A percentile compares a stretch with the other conserved stretches of the same genome.
These are phyloP conservation scores for Penicillium lagena DNA, from an alignment of 495 filamentous ascomycete species.

Conservation along the genomic window DNA sequence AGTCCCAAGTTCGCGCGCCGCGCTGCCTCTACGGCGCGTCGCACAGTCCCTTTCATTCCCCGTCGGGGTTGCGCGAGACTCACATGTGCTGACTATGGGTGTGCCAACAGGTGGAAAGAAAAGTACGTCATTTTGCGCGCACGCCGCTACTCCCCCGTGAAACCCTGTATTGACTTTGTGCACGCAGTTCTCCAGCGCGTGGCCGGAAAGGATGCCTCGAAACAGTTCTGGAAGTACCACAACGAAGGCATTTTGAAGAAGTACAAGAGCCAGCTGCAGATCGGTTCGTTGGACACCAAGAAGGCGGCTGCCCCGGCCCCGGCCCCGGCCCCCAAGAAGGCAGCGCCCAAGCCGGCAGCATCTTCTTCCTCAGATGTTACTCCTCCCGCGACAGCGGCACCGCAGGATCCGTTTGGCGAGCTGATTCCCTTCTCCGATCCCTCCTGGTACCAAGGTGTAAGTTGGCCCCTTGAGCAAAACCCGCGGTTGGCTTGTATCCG, in stretches of 20 bases:
- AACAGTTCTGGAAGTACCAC: slow-evolving; percentile 99
- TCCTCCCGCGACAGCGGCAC: slow-evolving; percentile 44
- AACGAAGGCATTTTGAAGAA: slow-evolving; percentile 93
- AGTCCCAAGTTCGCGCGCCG: slow-evolving; percentile 4
- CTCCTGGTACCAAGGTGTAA: slow-evolving; percentile 91
- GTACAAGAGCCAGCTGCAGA: slow-evolving; percentile 77
- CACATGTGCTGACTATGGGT: slow-evolving; percentile 13
- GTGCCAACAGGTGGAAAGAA: slow-evolving; percentile 79
- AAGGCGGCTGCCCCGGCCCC: slow-evolving; percentile 48
- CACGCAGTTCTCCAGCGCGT: slow-evolving; percentile 74
- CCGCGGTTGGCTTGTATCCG: background rate
- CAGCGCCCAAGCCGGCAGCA: slow-evolving; percentile 46
- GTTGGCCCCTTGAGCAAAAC: slow-evolving; percentile 22
- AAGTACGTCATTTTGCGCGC: slow-evolving; percentile 45
- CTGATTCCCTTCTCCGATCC: slow-evolving; percentile 91
- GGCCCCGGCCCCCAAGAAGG: slow-evolving; percentile 43
- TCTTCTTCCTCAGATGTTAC: slow-evolving; percentile 13
- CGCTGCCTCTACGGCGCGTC: too few relatives aligned
- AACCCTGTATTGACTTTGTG: slow-evolving; percentile 13
- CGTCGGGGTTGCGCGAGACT: background rate
- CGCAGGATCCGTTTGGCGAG: slow-evolving; percentile 78
- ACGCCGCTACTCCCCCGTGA: background rate
- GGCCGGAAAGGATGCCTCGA: slow-evolving; percentile 92
- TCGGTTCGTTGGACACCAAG: slow-evolving; percentile 89
- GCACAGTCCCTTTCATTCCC: too few relatives aligned